A percentile compares a stretch with the other conserved stretches of the same genome.
phyloP scores from a whole-genome alignment of 2,329 filamentous ascomycete species.

The Diplodia scrobiculata region DNA sequence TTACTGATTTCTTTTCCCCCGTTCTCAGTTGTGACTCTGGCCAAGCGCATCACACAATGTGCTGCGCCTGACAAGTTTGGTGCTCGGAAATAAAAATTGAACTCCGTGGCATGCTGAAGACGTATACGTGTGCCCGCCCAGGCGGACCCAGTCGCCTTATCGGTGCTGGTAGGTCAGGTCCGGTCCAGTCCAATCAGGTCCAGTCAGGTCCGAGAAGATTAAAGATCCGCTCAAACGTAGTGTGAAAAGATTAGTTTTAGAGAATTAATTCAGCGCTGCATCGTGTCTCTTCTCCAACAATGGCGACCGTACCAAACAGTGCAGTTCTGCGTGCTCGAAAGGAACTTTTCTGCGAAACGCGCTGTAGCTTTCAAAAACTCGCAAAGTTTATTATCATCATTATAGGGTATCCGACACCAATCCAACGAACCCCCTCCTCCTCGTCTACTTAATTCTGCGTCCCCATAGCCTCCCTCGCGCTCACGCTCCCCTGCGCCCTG shows the following conservation, averaged over 20 bases:
- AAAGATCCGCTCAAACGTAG: not conserved
- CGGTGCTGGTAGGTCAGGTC: too few relatives aligned
- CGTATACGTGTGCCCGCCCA: too few relatives aligned
- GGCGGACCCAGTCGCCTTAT: too few relatives aligned
- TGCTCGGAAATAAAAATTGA: not conserved
- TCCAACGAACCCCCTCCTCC: not conserved
- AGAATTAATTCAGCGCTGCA: not conserved
- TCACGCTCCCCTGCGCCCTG: conserved; percentile 28
- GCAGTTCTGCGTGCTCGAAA: too few relatives aligned
- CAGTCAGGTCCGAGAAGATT: not conserved
- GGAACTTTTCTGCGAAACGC: too few relatives aligned
- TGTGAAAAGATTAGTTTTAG: not conserved
- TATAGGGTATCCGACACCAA: not conserved
- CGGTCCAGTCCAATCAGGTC: too few relatives aligned
- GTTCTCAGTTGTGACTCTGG: not conserved
- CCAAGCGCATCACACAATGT: not conserved
- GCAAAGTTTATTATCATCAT: conserved; percentile 2
- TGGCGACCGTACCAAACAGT: not conserved
- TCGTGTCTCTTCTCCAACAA: not conserved
- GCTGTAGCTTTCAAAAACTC: not conserved
- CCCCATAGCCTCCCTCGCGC: conserved; percentile 27
- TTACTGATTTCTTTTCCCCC: not conserved
- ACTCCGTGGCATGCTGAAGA: not conserved
- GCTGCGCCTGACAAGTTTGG: not conserved
- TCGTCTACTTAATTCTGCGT: conserved; percentile 4